Conservation (phyloP, 257 asterid genomes). For the Salvia hispanica region DNA sequence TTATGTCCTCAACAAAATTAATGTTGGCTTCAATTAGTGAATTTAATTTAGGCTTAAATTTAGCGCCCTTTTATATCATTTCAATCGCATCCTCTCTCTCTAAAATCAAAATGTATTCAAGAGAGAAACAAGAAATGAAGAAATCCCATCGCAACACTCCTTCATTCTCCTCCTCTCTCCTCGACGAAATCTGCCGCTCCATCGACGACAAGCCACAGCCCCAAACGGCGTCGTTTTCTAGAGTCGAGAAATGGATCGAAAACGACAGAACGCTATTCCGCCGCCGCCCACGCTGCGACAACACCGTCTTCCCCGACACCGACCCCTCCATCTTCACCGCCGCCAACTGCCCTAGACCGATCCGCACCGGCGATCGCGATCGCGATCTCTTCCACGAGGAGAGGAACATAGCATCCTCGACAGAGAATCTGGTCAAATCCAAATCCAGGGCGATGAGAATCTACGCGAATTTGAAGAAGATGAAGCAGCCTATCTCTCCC, state of each 20-base stretch:
- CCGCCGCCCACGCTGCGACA: constrained; percentile 28
- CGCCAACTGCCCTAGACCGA: constrained; percentile 38
- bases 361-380: constrained; percentile 31
- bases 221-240: background rate
- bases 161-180: constrained; percentile 72
- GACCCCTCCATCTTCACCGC: constrained; percentile 50
- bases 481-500: constrained; percentile 67
- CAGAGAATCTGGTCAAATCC: constrained; percentile 38
- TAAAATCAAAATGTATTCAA: constrained; percentile 36
- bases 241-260: constrained; percentile 47
- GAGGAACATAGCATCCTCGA: background rate
- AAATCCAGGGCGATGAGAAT: constrained; percentile 53
- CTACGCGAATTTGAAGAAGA: constrained; percentile 52
- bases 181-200: constrained; percentile 74
- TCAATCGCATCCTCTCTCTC: no score
- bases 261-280: constrained; percentile 20
- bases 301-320: constrained; percentile 34
- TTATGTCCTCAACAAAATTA: no score
- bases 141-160: constrained; percentile 42
- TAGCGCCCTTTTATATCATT: no score
- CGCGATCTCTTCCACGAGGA: constrained; percentile 26
- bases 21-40: no score
- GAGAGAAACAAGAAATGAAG: constrained; percentile 34
- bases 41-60: no score
- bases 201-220: constrained; percentile 48